Base-by-base conservation (phyloP, 345 rosid species). In the Hypericum perforatum region DNA sequence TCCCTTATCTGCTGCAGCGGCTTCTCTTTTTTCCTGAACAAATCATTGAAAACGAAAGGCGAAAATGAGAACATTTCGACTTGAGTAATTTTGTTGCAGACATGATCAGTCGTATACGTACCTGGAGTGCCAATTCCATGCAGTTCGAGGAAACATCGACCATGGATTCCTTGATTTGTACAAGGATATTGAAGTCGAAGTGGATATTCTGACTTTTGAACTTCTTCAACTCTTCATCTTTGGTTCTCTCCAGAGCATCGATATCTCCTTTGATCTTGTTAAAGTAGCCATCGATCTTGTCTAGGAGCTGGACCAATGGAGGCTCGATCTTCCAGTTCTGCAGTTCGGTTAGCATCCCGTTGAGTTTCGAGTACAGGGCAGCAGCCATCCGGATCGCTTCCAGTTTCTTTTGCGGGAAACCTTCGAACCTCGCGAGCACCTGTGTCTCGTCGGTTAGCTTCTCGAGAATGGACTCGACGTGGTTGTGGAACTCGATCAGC, bases 1-100 rank as follows among this genome's bases (percentile, higher is more conserved):
- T 69, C 65, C 71, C 14, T 54, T 64, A n/a, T 56, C 76, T 54
- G 54, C 63, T 52, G 57, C 74, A 55, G 86, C 82, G 65, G 72
- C 85, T 9, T 65, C 81, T 52, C 78, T 73, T 45, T 67, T 81
- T 51, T 87, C 95, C 98, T 87, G 75, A 53, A 69, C 15, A 13
- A 32, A 44, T 6, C 32, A 42, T 41, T 16, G 38, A 52, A 3
- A 11, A n/a, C 7, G 46, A 40, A 52, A 41, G 42, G 8, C 6
- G 8, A 6, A 37, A 52, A 0, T 7, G n/a, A 52, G 14, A 52
- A 52, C 50, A 22, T 22, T 14, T 9, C 6, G 7, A 46, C 15
- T 9, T 12, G 8, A 8, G 7, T 8, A 48, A 48, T 8, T 48
- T 5, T 13, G 43, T 38, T 49, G 41, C 29, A 36, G 14, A 12